Evolutionary conservation across 441 rosid species (phyloP), one percentile per base, ranked within the genome.

Genomic region (Populus hybrid): DNA sequence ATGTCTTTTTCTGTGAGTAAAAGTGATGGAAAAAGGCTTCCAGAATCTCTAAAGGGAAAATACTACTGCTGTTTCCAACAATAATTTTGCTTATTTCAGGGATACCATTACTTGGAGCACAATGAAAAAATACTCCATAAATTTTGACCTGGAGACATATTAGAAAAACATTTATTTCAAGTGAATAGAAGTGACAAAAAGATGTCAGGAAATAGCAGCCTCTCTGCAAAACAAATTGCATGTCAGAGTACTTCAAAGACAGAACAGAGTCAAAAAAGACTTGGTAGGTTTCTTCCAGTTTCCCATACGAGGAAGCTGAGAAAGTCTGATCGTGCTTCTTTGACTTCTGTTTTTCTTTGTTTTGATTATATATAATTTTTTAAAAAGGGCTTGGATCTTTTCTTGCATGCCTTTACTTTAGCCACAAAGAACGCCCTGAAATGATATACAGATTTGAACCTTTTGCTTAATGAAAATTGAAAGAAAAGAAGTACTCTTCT

Each of bases 301-400:
- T 80, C 74, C 63, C 57, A 72, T 71, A 81, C 69, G 69, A 75
- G 82, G 79, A 78, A 73, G 70, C 65, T 63, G 8, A 67, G 36
- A 28, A 66, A n/a, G 7, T 34, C 63, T 19, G n/a, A 42, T 40
- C 28, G 67, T 67, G 63, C 46, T 23, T 10, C 7, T 68, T 69
- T 57, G 32, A 40, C 61, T 35, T 34, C 19, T 12, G 9, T 26
- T 50, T 23, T 26, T 71, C 38, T 76, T 16, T 11, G 0, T 1
- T 69, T 21, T 6, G 3, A 5, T 5, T 1, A 12, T 46, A 46
- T 46, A 46, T 46, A 46, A 9, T 38, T 9, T 38, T 9, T 38
- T 9, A 10, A 9, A 46, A 46, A 10, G 57, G 16, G 57, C 18
- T 2, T 46, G 57, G 57, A 46, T 46, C 57, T 14, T 23, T n/a